phyloP scores from a whole-genome alignment of 2,329 filamentous ascomycete species.

The Alternaria infectoria region DNA sequence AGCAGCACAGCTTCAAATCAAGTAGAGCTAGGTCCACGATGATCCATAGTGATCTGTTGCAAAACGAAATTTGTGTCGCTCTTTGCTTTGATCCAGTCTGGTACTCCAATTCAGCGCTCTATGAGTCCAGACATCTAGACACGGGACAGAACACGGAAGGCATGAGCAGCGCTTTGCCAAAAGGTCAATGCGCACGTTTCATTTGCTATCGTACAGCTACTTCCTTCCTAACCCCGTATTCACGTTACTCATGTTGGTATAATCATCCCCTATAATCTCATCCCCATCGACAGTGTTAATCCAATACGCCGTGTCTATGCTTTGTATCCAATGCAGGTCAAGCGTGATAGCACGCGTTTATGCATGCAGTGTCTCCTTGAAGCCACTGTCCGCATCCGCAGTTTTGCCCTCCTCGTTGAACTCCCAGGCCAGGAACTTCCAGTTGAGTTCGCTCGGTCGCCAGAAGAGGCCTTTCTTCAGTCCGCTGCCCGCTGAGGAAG shows the following conservation, averaged over 20 bases:
- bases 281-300: constrained; percentile 15
- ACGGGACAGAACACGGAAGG: too few relatives aligned
- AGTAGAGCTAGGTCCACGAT: too few relatives aligned
- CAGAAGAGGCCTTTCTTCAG: constrained; percentile 68
- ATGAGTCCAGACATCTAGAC: too few relatives aligned
- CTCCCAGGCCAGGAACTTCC: constrained; percentile 84
- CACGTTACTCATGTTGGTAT: not conserved
- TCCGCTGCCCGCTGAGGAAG: constrained; percentile 20
- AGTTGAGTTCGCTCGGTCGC: constrained; percentile 77
- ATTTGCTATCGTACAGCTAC: not conserved
- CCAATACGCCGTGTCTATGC: constrained; percentile 31
- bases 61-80: too few relatives aligned
- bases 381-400: constrained; percentile 8
- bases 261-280: constrained; percentile 1
- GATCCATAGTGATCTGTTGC: too few relatives aligned
- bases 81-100: too few relatives aligned
- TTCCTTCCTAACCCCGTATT: not conserved
- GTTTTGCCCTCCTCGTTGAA: constrained; percentile 54
- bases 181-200: too few relatives aligned
- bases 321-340: constrained; percentile 29
- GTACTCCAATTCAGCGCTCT: too few relatives aligned
- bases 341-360: constrained; percentile 10
- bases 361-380: constrained; percentile 40
- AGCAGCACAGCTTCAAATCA: too few relatives aligned
- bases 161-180: too few relatives aligned